phyloP scores from a whole-genome alignment of 2,329 filamentous ascomycete species.

The Fusarium foetens region DNA sequence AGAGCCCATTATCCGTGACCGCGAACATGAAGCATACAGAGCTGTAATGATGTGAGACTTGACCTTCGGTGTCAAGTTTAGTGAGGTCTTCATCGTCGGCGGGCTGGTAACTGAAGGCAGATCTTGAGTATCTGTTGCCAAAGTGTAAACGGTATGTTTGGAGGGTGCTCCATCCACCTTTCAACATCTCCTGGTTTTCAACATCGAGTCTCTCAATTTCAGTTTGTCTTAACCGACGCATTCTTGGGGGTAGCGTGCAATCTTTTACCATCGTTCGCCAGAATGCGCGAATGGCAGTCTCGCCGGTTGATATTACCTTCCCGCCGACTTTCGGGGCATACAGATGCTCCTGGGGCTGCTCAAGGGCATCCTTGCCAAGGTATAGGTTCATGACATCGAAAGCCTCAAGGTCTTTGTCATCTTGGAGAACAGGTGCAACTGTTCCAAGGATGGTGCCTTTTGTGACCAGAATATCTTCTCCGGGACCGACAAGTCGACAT shows the following conservation, averaged over 20 bases:
- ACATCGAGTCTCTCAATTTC: not conserved
- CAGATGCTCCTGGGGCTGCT: rapidly evolving
- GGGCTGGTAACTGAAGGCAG: not conserved
- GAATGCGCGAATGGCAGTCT: constrained; percentile 2
- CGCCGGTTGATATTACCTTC: not conserved
- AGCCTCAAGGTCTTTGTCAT: rapidly evolving
- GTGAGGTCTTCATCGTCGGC: not conserved
- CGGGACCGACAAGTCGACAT: not conserved
- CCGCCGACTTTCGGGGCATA: not conserved
- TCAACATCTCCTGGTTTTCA: not conserved
- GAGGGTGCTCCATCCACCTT: rapidly evolving
- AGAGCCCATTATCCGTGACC: constrained; percentile 1
- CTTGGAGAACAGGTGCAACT: not conserved
- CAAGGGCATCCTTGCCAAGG: not conserved
- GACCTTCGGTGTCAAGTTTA: not conserved
- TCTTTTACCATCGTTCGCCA: constrained; percentile 20
- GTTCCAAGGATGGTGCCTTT: not conserved
- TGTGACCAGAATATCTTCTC: not conserved
- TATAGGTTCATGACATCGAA: not conserved
- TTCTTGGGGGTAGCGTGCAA: constrained; percentile 4
- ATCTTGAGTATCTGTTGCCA: not conserved
- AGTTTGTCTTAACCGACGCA: not conserved
- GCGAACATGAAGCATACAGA: not conserved
- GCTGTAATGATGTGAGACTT: not conserved
- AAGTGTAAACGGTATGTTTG: not conserved